These are phyloP conservation scores for Rhynchosporium graminicola DNA, from an alignment of 2,329 filamentous ascomycete species.

Conservation along the genomic window DNA sequence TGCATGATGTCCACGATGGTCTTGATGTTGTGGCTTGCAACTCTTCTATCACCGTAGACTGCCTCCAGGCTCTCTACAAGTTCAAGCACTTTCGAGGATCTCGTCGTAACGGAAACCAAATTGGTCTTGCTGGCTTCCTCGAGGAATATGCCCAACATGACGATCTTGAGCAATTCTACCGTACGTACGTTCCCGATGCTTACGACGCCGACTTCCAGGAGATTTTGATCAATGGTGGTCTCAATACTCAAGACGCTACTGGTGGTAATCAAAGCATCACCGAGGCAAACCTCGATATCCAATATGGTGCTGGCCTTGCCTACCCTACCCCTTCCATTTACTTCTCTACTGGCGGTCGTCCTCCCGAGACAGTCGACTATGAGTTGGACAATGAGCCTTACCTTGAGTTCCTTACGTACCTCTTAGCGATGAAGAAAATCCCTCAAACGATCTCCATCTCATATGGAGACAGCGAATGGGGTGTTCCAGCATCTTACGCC, in stretches of 20 bases:
- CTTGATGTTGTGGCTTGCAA: constrained; percentile 37
- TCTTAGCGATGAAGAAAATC: constrained; percentile 51
- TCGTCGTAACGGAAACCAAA: constrained; percentile 26
- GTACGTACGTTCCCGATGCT: constrained; percentile 47
- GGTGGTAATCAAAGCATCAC: constrained; percentile 41
- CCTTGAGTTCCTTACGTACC: constrained; percentile 58
- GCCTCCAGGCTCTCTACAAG: constrained; percentile 39
- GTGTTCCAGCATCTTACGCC: constrained; percentile 60
- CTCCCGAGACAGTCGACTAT: constrained; percentile 45
- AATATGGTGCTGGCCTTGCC: constrained; percentile 54
- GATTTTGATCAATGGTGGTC: constrained; percentile 43
- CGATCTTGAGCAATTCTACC: constrained; percentile 48
- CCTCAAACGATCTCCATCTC: constrained; percentile 64
- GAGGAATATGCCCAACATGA: constrained; percentile 38
- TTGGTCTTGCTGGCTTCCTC: constrained; percentile 37
- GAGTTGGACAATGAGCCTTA: constrained; percentile 66
- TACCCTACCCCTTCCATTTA: constrained; percentile 54
- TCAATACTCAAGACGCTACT: constrained; percentile 40
- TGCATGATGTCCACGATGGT: constrained; percentile 16
- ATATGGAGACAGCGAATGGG: constrained; percentile 67
- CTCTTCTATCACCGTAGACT: constrained; percentile 38
- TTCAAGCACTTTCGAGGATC: constrained; percentile 26
- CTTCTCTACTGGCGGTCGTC: constrained; percentile 58
- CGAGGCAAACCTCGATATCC: constrained; percentile 59
- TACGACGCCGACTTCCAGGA: constrained; percentile 44